A percentile compares a stretch with the other conserved stretches of the same genome.
phyloP scores from a whole-genome alignment of 1,139 yeast genomes.

The Kodamaea alishanica region DNA sequence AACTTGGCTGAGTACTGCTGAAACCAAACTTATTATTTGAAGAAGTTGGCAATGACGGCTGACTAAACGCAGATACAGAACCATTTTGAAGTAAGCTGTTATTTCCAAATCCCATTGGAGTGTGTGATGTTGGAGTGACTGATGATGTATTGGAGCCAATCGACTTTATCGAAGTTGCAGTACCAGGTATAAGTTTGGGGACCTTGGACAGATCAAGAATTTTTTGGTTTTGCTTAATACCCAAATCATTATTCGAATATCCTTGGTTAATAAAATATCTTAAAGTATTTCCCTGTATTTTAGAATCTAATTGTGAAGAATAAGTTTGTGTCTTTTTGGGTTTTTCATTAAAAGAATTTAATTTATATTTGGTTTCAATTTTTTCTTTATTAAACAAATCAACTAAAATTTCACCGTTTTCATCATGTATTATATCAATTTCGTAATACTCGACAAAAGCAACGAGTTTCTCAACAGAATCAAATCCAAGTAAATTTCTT shows the following conservation, averaged over 20 bases:
- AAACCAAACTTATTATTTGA: no score
- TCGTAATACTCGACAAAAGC: constrained; percentile 65
- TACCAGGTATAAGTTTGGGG: background rate
- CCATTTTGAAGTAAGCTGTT: background rate
- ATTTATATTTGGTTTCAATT: constrained; percentile 40
- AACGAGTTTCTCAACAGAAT: constrained; percentile 48
- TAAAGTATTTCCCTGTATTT: constrained; percentile 34
- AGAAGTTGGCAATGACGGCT: no score
- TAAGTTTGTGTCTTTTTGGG: constrained; percentile 56
- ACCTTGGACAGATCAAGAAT: constrained; percentile 1
- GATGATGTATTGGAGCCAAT: background rate
- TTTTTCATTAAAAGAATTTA: constrained; percentile 42
- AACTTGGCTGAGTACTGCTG: no score
- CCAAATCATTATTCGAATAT: constrained; percentile 25
- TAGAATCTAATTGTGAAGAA: constrained; percentile 50
- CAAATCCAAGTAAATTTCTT: constrained; percentile 60
- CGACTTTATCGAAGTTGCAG: background rate
- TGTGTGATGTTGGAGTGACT: background rate
- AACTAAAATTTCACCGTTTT: constrained; percentile 38
- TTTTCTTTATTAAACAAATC: constrained; percentile 56
- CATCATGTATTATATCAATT: constrained; percentile 44
- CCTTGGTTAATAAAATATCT: constrained; percentile 40
- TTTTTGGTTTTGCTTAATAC: constrained; percentile 12
- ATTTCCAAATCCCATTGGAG: background rate
- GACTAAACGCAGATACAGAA: background rate